phyloP scores from a whole-genome alignment of 2,329 filamentous ascomycete species.

The Canariomyces notabilis region DNA sequence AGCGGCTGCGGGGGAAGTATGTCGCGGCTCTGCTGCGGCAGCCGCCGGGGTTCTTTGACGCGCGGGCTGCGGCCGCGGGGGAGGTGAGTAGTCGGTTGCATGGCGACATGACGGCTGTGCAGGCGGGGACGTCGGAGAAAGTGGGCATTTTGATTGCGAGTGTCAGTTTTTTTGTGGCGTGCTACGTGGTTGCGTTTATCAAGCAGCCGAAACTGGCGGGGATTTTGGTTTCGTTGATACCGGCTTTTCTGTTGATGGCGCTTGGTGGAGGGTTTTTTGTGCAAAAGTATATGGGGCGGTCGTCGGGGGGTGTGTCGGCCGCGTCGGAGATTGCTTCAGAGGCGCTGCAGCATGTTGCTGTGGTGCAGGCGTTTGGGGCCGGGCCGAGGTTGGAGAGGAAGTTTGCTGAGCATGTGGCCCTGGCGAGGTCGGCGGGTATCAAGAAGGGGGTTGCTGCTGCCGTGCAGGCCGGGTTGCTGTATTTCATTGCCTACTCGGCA shows the following conservation, averaged over 20 bases:
- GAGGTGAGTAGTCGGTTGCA: slow-evolving; percentile 61
- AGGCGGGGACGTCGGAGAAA: slow-evolving; percentile 65
- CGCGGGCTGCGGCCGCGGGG: slow-evolving; percentile 47
- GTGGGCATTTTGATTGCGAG: slow-evolving; percentile 60
- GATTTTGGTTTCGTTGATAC: slow-evolving; percentile 59
- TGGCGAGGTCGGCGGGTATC: slow-evolving; percentile 47
- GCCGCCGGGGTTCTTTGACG: slow-evolving; percentile 60
- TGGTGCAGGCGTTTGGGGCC: slow-evolving; percentile 61
- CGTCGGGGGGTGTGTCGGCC: slow-evolving; percentile 49
- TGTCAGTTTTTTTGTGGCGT: slow-evolving; percentile 61
- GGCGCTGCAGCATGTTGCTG: slow-evolving; percentile 52
- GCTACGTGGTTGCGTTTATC: slow-evolving; percentile 63
- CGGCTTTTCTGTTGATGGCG: slow-evolving; percentile 57
- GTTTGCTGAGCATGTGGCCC: slow-evolving; percentile 48
- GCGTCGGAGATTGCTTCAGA: slow-evolving; percentile 61
- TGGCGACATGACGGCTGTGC: slow-evolving; percentile 61
- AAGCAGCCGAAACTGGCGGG: slow-evolving; percentile 57
- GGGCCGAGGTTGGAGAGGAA: slow-evolving; percentile 54
- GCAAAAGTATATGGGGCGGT: slow-evolving; percentile 44
- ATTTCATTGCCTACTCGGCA: slow-evolving; percentile 63
- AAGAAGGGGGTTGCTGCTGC: slow-evolving; percentile 55
- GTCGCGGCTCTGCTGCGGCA: slow-evolving; percentile 54
- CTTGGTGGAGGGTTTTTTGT: slow-evolving; percentile 51
- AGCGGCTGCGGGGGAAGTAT: slow-evolving; percentile 57
- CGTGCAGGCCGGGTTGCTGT: slow-evolving; percentile 55